Evolutionary conservation across 129 eudicot genomes (phyloP).

Genomic region (Pittosporum tobira): DNA sequence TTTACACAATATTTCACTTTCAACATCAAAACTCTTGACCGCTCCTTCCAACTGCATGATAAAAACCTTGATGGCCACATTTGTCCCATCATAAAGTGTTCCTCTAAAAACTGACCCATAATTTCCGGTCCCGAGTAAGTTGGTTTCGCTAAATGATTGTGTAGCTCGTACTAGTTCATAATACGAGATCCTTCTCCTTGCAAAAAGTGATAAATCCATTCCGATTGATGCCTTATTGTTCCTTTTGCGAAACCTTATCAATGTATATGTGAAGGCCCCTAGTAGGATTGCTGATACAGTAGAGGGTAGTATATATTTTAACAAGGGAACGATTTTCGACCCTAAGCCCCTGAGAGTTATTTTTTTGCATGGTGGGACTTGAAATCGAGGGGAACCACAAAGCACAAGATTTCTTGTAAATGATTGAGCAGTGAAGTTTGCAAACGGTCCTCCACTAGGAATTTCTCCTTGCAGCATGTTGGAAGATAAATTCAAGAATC

Average conservation of each 20-base stretch:
- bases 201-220: too few relatives aligned
- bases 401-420: slow-evolving; percentile 11
- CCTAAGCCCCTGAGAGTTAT: not conserved
- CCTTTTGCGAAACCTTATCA: slow-evolving; percentile 1
- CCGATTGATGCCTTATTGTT: too few relatives aligned
- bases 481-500: too few relatives aligned
- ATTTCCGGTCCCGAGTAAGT: too few relatives aligned
- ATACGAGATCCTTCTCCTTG: slow-evolving; percentile 26
- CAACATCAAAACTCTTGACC: too few relatives aligned
- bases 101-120: too few relatives aligned
- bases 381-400: slow-evolving; percentile 20
- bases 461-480: slow-evolving; percentile 1
- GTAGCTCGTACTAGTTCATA: slow-evolving; percentile 14
- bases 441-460: slow-evolving; percentile 9
- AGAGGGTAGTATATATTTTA: slow-evolving; percentile 16
- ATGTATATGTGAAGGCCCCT: not conserved
- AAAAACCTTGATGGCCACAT: slow-evolving; percentile 34
- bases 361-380: slow-evolving; percentile 6
- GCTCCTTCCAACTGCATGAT: too few relatives aligned
- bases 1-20: too few relatives aligned
- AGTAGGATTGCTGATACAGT: slow-evolving; percentile 8
- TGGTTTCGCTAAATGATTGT: too few relatives aligned
- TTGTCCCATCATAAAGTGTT: slow-evolving; percentile 18
- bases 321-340: not conserved
- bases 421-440: too few relatives aligned